phyloP scores from a whole-genome alignment of 495 filamentous ascomycete species.

The Bacidia rubella region DNA sequence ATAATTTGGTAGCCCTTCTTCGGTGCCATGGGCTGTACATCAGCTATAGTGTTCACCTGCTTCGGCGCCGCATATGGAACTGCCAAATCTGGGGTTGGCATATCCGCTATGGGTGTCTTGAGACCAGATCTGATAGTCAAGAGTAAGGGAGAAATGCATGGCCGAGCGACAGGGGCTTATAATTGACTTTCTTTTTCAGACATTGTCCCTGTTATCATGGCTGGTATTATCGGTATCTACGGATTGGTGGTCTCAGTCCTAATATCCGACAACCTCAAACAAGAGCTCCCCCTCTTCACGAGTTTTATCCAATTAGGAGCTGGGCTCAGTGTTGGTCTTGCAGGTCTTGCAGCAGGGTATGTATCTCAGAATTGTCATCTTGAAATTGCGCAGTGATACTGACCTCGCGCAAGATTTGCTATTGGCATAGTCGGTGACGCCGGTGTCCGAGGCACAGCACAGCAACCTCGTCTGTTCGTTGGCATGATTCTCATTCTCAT shows the following conservation, averaged over 20 bases:
- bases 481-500: conserved; percentile 99
- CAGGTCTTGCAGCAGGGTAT: conserved; percentile 90
- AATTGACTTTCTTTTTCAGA: conserved; percentile 37
- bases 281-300: conserved; percentile 76
- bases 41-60: conserved; percentile 97
- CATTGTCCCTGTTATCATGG: conserved; percentile 99
- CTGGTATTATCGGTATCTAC: conserved; percentile 99
- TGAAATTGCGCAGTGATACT: background rate
- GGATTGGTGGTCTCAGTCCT: conserved; percentile 96
- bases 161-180: background rate
- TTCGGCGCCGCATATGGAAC: conserved; percentile 97
- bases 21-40: conserved; percentile 97
- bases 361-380: conserved; percentile 14
- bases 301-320: conserved; percentile 96
- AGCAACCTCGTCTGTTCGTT: conserved; percentile 95
- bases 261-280: conserved; percentile 81
- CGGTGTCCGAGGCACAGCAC: conserved; percentile 94
- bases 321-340: conserved; percentile 88
- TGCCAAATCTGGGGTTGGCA: conserved; percentile 97
- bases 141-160: conserved; percentile 47
- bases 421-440: conserved; percentile 99
- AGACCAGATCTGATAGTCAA: conserved; percentile 97
- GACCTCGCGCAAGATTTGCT: conserved; percentile 49
- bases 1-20: conserved; percentile 72
- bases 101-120: conserved; percentile 94